phyloP scores from a whole-genome alignment of 768 basidiomycete species.

The Omphalotus guepiniiformis region DNA sequence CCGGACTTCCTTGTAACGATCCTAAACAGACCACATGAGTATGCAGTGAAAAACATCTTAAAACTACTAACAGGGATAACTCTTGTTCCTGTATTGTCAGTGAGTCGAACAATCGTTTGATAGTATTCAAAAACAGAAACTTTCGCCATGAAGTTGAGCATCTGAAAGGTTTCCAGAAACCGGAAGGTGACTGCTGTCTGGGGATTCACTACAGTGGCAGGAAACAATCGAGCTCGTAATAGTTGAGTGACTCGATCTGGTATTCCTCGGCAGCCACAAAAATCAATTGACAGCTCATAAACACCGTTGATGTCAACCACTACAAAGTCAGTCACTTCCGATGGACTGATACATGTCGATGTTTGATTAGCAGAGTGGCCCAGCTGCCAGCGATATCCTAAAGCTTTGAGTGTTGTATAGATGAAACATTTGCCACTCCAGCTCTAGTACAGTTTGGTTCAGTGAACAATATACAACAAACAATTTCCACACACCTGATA shows the following conservation, averaged over 20 bases:
- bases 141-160: constrained; percentile 13
- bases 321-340: too few species aligned
- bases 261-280: constrained; percentile 8
- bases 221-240: constrained; percentile 8
- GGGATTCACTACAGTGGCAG: constrained; percentile 10
- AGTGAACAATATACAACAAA: too few species aligned
- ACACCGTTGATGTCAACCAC: constrained; percentile 10
- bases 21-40: neutral
- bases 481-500: too few species aligned
- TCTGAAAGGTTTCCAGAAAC: constrained; percentile 14
- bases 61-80: neutral
- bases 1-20: constrained; percentile 5
- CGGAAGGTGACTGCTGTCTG: constrained; percentile 11
- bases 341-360: too few species aligned
- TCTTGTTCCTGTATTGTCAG: constrained; percentile 7
- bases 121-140: constrained; percentile 7
- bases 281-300: constrained; percentile 9
- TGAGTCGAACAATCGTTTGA: neutral
- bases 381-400: too few species aligned
- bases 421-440: too few species aligned
- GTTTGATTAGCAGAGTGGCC: too few species aligned
- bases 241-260: constrained; percentile 6
- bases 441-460: too few species aligned
- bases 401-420: too few species aligned
- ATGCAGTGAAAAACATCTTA: neutral